Conservation (phyloP, 2,329 filamentous ascomycete genomes). For the Helotiales sp. region DNA sequence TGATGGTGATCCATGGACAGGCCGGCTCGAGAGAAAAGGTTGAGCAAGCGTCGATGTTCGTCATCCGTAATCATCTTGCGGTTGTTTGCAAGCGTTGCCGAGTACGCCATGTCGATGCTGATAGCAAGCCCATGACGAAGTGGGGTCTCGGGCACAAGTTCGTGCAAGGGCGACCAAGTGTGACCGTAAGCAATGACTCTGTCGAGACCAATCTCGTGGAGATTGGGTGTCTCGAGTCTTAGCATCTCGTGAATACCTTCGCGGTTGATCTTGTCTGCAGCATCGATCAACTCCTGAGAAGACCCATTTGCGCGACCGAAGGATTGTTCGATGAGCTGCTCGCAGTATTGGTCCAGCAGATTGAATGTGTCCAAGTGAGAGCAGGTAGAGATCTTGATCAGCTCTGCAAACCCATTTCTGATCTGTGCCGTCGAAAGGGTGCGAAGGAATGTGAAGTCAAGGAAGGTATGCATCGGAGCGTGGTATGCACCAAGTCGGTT, state of each 20-base stretch:
- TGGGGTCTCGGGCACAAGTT: constrained; percentile 70
- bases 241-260: constrained; percentile 75
- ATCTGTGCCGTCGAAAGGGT: constrained; percentile 71
- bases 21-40: constrained; percentile 71
- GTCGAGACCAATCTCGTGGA: constrained; percentile 75
- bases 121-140: constrained; percentile 76
- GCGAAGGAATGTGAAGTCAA: constrained; percentile 75
- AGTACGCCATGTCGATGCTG: constrained; percentile 78
- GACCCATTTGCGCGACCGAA: constrained; percentile 67
- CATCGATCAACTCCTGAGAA: constrained; percentile 58
- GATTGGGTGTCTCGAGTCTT: constrained; percentile 73
- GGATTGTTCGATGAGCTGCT: constrained; percentile 66
- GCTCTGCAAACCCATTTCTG: constrained; percentile 74
- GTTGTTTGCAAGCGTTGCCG: constrained; percentile 67
- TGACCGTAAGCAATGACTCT: constrained; percentile 76
- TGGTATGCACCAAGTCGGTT: constrained; percentile 76
- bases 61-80: constrained; percentile 64
- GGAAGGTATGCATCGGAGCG: constrained; percentile 72
- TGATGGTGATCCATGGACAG: constrained; percentile 73
- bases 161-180: constrained; percentile 76
- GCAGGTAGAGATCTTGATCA: constrained; percentile 78
- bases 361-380: constrained; percentile 70
- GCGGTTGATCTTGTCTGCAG: constrained; percentile 71
- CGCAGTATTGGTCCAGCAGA: constrained; percentile 70
- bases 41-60: constrained; percentile 67